phyloP scores from a whole-genome alignment of 1,284 basidiomycete species.

The Leccinum solheimii region DNA sequence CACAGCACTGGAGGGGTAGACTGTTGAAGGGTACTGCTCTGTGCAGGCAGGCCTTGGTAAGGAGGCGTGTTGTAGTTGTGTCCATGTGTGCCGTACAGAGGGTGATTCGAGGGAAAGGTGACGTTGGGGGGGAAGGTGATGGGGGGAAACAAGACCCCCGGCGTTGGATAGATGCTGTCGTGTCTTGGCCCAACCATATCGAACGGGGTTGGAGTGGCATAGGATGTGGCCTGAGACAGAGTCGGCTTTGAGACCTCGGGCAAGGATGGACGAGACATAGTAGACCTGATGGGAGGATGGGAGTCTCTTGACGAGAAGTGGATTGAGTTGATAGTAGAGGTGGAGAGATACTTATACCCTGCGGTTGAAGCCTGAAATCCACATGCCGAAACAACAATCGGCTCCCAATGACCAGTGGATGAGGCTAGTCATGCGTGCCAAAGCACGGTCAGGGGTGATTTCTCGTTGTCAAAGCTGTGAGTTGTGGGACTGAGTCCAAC shows the following conservation, averaged over 20 bases:
- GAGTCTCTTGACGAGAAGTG: neutral
- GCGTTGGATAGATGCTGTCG: neutral
- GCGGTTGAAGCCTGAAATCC: neutral
- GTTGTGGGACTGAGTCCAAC: neutral
- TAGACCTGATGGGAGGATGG: no score
- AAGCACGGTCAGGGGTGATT: slow-evolving; percentile 1
- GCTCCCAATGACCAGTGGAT: neutral
- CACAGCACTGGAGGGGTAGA: neutral
- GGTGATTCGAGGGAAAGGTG: neutral
- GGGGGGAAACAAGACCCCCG: neutral
- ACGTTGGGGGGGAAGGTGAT: neutral
- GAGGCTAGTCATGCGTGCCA: neutral
- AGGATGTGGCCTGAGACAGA: neutral
- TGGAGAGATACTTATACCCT: slow-evolving; percentile 1
- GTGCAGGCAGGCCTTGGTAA: neutral
- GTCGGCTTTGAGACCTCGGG: neutral
- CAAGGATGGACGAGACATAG: neutral
- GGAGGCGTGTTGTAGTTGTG: neutral
- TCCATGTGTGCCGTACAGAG: neutral
- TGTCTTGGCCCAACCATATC: neutral
- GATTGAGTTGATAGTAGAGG: neutral
- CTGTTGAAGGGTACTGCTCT: neutral
- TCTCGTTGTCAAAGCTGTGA: neutral
- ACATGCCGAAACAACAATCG: neutral
- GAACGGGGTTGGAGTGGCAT: neutral